Evolutionary conservation across 306 rosid species (phyloP).

Genomic region (Erythrophleum fordii): DNA sequence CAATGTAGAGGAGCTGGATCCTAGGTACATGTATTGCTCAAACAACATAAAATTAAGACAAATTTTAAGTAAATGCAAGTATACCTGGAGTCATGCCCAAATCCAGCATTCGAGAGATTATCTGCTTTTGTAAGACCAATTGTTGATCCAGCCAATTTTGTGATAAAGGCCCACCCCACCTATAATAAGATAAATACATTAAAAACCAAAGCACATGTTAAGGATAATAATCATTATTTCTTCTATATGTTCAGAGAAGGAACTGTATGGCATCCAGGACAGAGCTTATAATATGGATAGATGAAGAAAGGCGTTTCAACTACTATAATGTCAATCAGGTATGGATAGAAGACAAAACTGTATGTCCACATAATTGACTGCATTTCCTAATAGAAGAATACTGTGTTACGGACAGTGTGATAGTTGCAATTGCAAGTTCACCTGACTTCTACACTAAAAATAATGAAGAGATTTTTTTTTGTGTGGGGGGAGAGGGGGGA

Average conservation of each 20-base stretch:
- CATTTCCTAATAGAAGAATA: neutral
- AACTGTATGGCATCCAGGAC: neutral
- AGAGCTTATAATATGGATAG: slow-evolving; percentile 4
- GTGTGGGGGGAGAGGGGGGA: neutral
- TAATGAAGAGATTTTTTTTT: slow-evolving; percentile 2
- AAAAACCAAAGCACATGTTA: slow-evolving; percentile 36
- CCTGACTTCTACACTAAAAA: neutral
- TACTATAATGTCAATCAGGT: neutral
- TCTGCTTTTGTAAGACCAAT: slow-evolving; percentile 74
- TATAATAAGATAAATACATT: slow-evolving; percentile 47
- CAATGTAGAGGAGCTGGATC: neutral
- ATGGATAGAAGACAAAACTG: neutral
- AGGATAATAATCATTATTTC: slow-evolving; percentile 11
- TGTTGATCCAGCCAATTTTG: slow-evolving; percentile 94
- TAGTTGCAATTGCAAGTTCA: neutral
- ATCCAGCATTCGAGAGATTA: slow-evolving; percentile 82
- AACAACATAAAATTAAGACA: slow-evolving; percentile 8
- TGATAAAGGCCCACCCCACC: slow-evolving; percentile 97
- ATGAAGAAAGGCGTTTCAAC: neutral
- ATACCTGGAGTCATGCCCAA: slow-evolving; percentile 99
- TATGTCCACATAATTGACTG: neutral
- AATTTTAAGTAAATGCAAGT: neutral
- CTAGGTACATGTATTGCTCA: slow-evolving; percentile 6
- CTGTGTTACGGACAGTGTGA: neutral
- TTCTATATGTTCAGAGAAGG: neutral